These are phyloP conservation scores for Fusarium veterinarium DNA, from an alignment of 2,329 filamentous ascomycete species.

Conservation along the genomic window DNA sequence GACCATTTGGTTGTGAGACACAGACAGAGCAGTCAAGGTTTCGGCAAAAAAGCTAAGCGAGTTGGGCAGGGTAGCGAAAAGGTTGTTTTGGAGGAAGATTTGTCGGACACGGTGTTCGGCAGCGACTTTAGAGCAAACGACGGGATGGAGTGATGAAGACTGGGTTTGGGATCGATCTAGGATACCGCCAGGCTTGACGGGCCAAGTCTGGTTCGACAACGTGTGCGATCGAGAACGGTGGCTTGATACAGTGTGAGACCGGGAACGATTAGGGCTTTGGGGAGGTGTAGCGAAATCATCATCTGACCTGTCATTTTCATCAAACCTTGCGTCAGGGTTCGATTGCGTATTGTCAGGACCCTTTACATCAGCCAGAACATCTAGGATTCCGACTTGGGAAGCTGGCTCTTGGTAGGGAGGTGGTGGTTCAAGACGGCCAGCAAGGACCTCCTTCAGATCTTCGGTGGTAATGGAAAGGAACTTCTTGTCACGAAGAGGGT, in stretches of 20 bases:
- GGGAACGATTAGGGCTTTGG: constrained; percentile 60
- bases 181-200: constrained; percentile 68
- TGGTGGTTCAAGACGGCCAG: constrained; percentile 72
- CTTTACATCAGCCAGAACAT: constrained; percentile 40
- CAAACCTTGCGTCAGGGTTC: constrained; percentile 14
- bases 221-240: constrained; percentile 59
- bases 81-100: constrained; percentile 81
- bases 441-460: constrained; percentile 81
- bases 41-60: constrained; percentile 77
- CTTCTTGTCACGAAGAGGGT: constrained; percentile 89
- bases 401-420: constrained; percentile 53
- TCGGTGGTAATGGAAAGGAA: constrained; percentile 83
- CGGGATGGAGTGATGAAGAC: constrained; percentile 68
- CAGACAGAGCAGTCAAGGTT: constrained; percentile 76
- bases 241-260: constrained; percentile 60
- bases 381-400: constrained; percentile 33
- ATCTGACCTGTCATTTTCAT: constrained; percentile 63
- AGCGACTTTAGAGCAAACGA: constrained; percentile 66
- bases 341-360: constrained; percentile 1
- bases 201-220: constrained; percentile 62
- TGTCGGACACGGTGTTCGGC: constrained; percentile 63
- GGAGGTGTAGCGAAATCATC: constrained; percentile 68
- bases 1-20: constrained; percentile 79
- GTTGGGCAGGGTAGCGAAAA: constrained; percentile 75
- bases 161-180: constrained; percentile 78